Percentiles rank a stretch among this genome's conserved stretches.
Evolutionary conservation across 768 basidiomycete genomes (phyloP).

Genomic region (Albatrellus ellisii): DNA sequence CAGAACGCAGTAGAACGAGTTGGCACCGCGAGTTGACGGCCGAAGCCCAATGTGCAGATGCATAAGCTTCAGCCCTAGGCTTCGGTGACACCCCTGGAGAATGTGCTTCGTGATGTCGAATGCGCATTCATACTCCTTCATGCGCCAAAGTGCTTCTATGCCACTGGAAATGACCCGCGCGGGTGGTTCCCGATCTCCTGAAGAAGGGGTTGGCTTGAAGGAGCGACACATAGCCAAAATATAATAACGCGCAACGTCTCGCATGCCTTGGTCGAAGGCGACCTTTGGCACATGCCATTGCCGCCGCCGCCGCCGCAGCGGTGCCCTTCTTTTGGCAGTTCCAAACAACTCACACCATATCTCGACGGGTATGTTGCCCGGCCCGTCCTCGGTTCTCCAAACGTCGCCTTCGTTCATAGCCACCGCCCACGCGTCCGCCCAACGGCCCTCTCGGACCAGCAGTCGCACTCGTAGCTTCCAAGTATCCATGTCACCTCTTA

Average conservation of each 20-base stretch:
- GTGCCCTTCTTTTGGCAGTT: slow-evolving; percentile 25
- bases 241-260: slow-evolving; percentile 4
- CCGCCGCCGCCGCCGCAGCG: slow-evolving; percentile 14
- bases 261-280: slow-evolving; percentile 7
- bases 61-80: slow-evolving; percentile 7
- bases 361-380: slow-evolving; percentile 21
- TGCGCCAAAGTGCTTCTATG: slow-evolving; percentile 8
- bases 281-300: neutral
- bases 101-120: slow-evolving; percentile 6
- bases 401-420: slow-evolving; percentile 1
- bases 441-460: slow-evolving; percentile 40
- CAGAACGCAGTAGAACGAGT: slow-evolving; percentile 5
- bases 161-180: slow-evolving; percentile 1
- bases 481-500: slow-evolving; percentile 39
- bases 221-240: too few relatives aligned
- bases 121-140: slow-evolving; percentile 8
- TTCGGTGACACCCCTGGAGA: neutral
- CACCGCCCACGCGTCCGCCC: slow-evolving; percentile 41
- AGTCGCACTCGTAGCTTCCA: slow-evolving; percentile 42
- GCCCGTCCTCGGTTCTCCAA: neutral
- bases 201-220: slow-evolving; percentile 2
- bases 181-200: slow-evolving; percentile 3
- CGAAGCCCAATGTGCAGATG: slow-evolving; percentile 8
- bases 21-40: neutral
- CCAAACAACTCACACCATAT: slow-evolving; percentile 55